Evolutionary conservation across 2,329 filamentous ascomycete species (phyloP).

Genomic region (Helminthosporium solani): DNA sequence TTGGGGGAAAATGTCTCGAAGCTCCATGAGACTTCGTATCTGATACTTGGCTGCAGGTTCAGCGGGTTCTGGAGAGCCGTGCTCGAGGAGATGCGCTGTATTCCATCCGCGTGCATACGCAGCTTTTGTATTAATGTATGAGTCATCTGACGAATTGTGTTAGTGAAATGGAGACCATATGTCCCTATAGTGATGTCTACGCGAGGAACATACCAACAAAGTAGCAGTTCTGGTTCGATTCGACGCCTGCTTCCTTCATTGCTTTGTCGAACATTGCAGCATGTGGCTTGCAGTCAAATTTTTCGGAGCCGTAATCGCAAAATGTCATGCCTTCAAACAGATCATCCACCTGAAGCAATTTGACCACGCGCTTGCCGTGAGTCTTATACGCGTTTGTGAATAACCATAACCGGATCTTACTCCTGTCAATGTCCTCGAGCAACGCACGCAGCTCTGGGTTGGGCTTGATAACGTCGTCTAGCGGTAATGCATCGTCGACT

Average conservation of each 20-base stretch:
- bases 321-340: conserved; percentile 93
- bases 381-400: conserved; percentile 95
- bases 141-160: conserved; percentile 68
- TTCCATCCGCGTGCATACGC: conserved; percentile 83
- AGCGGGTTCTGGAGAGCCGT: conserved; percentile 63
- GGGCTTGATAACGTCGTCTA: conserved; percentile 80
- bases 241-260: conserved; percentile 78
- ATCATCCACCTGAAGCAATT: conserved; percentile 77
- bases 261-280: conserved; percentile 82
- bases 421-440: conserved; percentile 77
- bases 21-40: conserved; percentile 72
- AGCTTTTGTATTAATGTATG: conserved; percentile 74
- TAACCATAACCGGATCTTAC: conserved; percentile 86
- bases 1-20: conserved; percentile 75
- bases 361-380: conserved; percentile 80
- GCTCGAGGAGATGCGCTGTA: conserved; percentile 81
- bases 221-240: conserved; percentile 71
- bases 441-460: conserved; percentile 72
- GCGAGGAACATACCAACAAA: conserved; percentile 73
- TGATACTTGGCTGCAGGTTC: conserved; percentile 70
- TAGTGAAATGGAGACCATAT: conserved; percentile 3
- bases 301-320: conserved; percentile 77
- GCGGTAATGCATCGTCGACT: conserved; percentile 90
- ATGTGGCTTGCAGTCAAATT: conserved; percentile 84
- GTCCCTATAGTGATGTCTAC: neutral